phyloP scores from a whole-genome alignment of 352 stramenopile genomes.

The Phytophthora pisi region DNA sequence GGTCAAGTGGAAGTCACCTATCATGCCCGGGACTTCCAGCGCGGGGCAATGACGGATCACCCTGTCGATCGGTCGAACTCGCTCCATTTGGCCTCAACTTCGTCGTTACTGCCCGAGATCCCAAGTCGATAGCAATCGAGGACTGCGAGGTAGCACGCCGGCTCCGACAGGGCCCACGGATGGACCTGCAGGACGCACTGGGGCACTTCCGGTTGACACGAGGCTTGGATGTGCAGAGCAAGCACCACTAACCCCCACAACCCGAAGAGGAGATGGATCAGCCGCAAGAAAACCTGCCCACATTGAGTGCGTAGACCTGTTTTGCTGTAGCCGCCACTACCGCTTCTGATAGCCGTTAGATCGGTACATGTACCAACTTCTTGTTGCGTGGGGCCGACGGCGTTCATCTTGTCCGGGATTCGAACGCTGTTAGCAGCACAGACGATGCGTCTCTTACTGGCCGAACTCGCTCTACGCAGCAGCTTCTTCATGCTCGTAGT shows the following conservation, averaged over 20 bases:
- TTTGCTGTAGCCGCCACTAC: neutral
- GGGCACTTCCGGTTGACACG: neutral
- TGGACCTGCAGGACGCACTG: constrained; percentile 15
- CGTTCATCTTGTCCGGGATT: neutral
- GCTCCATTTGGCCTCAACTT: constrained; percentile 11
- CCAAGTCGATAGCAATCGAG: constrained; percentile 28
- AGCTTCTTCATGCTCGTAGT: neutral
- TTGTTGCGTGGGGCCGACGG: no score
- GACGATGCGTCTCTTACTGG: neutral
- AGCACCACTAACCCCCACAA: constrained; percentile 12
- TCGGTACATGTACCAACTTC: no score
- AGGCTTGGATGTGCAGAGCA: constrained; percentile 19
- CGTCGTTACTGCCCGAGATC: neutral
- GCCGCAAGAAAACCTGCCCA: neutral
- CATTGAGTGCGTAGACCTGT: neutral
- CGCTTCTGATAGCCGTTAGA: no score
- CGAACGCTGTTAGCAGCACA: neutral
- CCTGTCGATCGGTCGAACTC: constrained; percentile 17
- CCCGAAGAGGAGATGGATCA: neutral
- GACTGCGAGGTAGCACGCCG: constrained; percentile 31
- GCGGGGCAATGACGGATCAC: constrained; percentile 31
- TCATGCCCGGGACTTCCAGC: constrained; percentile 32
- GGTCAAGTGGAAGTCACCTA: constrained; percentile 34
- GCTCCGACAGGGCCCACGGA: constrained; percentile 20
- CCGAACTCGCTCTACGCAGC: neutral